Evolutionary conservation across 306 rosid species (phyloP).

Genomic region (Begonia masoniana): DNA sequence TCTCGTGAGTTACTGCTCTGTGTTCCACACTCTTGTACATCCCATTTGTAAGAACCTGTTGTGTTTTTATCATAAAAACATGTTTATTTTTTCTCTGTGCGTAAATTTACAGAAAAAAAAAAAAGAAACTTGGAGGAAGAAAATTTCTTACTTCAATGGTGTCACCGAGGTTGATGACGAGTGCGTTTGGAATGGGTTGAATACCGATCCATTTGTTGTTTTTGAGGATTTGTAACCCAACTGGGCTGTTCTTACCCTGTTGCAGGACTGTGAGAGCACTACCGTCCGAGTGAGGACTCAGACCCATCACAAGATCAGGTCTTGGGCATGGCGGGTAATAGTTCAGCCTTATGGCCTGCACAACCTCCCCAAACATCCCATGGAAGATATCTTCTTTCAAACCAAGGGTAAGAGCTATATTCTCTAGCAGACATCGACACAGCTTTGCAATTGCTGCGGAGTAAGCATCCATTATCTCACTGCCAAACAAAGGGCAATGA

Average conservation of each 20-base stretch:
- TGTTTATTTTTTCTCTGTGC: neutral
- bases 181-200: slow-evolving; percentile 72
- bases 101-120: too few relatives aligned
- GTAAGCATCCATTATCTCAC: slow-evolving; percentile 71
- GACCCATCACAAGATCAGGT: slow-evolving; percentile 95
- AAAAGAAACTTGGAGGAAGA: neutral
- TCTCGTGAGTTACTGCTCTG: slow-evolving; percentile 75
- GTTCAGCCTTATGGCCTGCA: slow-evolving; percentile 93
- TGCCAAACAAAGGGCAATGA: slow-evolving; percentile 13
- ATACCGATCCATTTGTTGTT: slow-evolving; percentile 62
- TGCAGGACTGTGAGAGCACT: slow-evolving; percentile 93
- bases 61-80: slow-evolving; percentile 1
- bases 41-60: slow-evolving; percentile 87
- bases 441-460: slow-evolving; percentile 53
- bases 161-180: slow-evolving; percentile 89
- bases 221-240: slow-evolving; percentile 81
- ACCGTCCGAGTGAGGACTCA: slow-evolving; percentile 98
- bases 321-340: slow-evolving; percentile 92
- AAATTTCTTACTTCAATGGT: slow-evolving; percentile 53
- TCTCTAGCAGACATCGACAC: slow-evolving; percentile 45
- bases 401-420: slow-evolving; percentile 57
- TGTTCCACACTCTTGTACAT: slow-evolving; percentile 95
- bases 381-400: slow-evolving; percentile 40
- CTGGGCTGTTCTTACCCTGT: slow-evolving; percentile 64
- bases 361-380: slow-evolving; percentile 68